These are phyloP conservation scores for Aspergillus cejpii DNA, from an alignment of 2,329 filamentous ascomycete genomes.

Conservation along the genomic window DNA sequence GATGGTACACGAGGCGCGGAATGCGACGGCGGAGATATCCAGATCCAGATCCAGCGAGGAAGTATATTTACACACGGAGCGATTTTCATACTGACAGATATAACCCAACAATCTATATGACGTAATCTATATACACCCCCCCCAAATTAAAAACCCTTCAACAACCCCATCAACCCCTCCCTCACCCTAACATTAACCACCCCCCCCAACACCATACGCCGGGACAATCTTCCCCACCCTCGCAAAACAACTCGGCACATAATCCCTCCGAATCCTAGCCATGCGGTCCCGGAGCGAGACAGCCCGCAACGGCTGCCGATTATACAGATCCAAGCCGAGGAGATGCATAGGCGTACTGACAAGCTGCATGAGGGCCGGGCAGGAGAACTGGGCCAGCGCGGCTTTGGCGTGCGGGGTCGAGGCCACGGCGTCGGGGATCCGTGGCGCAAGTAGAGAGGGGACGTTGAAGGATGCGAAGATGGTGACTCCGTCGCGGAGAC, in stretches of 20 bases:
- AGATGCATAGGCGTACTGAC: constrained; percentile 77
- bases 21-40: constrained; percentile 46
- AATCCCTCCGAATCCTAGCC: constrained; percentile 63
- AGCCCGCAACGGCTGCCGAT: constrained; percentile 49
- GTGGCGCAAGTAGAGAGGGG: constrained; percentile 68
- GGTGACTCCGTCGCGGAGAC: constrained; percentile 74
- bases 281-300: constrained; percentile 56
- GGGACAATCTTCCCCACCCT: constrained; percentile 79
- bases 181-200: constrained; percentile 74
- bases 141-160: constrained; percentile 39
- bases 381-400: constrained; percentile 68
- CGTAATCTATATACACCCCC: too few relatives aligned
- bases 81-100: too few relatives aligned
- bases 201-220: constrained; percentile 79
- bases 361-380: constrained; percentile 72
- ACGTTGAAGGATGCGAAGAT: constrained; percentile 92
- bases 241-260: constrained; percentile 65
- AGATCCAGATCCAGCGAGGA: constrained; percentile 39
- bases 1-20: constrained; percentile 45
- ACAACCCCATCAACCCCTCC: constrained; percentile 56
- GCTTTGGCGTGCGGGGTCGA: constrained; percentile 44
- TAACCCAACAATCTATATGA: too few relatives aligned
- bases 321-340: constrained; percentile 79
- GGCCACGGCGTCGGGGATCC: constrained; percentile 51
- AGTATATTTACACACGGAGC: constrained; percentile 45